phyloP scores from a whole-genome alignment of 768 basidiomycete species.

The Hygrocybe coccinea region DNA sequence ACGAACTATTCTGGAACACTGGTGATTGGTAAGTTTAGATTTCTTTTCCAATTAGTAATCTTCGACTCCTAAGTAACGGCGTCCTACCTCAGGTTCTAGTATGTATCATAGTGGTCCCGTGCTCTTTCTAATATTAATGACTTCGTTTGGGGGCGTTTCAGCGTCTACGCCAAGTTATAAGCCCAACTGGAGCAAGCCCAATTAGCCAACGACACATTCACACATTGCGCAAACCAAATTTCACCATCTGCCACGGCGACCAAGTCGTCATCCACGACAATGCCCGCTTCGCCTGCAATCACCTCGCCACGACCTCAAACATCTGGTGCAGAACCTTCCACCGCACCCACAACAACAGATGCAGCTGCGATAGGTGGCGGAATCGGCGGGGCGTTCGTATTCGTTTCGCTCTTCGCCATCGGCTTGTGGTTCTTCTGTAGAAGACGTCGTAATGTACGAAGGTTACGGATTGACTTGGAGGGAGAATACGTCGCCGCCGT shows the following conservation, averaged over 20 bases:
- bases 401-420: too few relatives aligned
- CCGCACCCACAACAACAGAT: too few relatives aligned
- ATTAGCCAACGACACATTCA: constrained; percentile 26
- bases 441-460: too few relatives aligned
- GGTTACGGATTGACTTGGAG: too few relatives aligned
- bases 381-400: too few relatives aligned
- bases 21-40: constrained; percentile 22
- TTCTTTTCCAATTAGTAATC: not conserved
- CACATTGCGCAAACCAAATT: constrained; percentile 16
- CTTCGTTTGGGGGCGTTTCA: constrained; percentile 1
- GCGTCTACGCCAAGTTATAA: constrained; percentile 18
- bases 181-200: constrained; percentile 14
- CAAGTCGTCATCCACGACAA: not conserved
- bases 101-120: not conserved
- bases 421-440: too few relatives aligned
- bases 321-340: too few relatives aligned
- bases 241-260: constrained; percentile 8
- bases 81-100: constrained; percentile 1
- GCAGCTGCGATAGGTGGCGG: too few relatives aligned
- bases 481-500: too few relatives aligned
- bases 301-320: not conserved
- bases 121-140: too few relatives aligned
- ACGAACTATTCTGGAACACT: constrained; percentile 16
- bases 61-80: not conserved
- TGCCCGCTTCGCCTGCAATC: not conserved